Conservation (phyloP, 371 early-diverging fungal genomes). For the Quaeritorhiza haematococci region DNA sequence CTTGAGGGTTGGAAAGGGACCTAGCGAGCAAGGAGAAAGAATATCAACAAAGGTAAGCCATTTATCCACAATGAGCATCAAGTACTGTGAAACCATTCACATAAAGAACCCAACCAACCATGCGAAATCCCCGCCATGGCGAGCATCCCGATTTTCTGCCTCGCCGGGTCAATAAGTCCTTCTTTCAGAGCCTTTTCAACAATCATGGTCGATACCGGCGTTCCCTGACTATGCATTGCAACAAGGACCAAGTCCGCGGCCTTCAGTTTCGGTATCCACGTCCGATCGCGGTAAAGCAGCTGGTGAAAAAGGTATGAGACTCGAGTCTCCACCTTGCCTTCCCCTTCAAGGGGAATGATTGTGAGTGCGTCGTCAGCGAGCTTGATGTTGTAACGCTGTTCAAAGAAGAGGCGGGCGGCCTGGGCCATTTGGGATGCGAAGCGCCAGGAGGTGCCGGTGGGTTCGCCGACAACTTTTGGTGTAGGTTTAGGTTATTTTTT, state of each 20-base stretch:
- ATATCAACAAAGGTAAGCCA: not conserved
- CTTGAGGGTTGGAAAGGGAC: slow-evolving; percentile 78
- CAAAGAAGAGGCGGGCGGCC: slow-evolving; percentile 21
- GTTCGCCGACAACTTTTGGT: slow-evolving; percentile 73
- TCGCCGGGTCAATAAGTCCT: slow-evolving; percentile 52
- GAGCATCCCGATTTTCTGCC: slow-evolving; percentile 69
- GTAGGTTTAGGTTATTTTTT: not conserved
- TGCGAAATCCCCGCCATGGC: slow-evolving; percentile 91
- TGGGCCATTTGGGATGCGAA: slow-evolving; percentile 82
- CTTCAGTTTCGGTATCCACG: slow-evolving; percentile 21
- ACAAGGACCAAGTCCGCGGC: slow-evolving; percentile 77
- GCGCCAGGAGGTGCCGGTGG: slow-evolving; percentile 81
- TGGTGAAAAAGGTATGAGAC: slow-evolving; percentile 66
- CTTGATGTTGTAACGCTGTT: slow-evolving; percentile 41
- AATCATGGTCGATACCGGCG: slow-evolving; percentile 77
- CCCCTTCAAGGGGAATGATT: slow-evolving; percentile 79
- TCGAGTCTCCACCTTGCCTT: slow-evolving; percentile 82
- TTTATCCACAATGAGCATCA: no score
- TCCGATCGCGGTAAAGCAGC: slow-evolving; percentile 32
- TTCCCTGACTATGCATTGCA: slow-evolving; percentile 88
- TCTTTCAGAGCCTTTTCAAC: slow-evolving; percentile 62
- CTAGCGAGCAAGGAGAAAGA: slow-evolving; percentile 6
- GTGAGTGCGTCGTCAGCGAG: slow-evolving; percentile 52
- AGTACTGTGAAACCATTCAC: no score
- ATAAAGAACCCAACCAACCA: slow-evolving; percentile 30